These are phyloP conservation scores for Nidula niveotomentosa DNA, from an alignment of 1,284 basidiomycete genomes.

Conservation along the genomic window DNA sequence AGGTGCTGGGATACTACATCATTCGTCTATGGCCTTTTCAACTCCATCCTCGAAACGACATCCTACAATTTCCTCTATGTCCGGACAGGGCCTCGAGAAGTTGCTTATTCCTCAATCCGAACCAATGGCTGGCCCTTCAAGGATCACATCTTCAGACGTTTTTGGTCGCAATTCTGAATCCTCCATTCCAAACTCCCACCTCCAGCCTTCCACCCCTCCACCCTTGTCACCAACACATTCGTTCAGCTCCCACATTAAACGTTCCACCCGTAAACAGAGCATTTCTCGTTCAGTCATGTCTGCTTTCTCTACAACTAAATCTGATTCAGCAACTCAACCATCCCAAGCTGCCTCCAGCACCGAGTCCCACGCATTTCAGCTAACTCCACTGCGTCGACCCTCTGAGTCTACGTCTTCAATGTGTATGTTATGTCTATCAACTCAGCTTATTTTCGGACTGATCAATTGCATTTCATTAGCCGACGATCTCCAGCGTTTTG, in stretches of 20 bases:
- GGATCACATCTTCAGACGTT: background rate
- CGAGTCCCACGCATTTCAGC: background rate
- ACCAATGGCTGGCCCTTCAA: too few relatives aligned
- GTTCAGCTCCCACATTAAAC: background rate
- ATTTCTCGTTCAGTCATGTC: background rate
- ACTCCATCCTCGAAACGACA: too few relatives aligned
- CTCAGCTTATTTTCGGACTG: too few relatives aligned
- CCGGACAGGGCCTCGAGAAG: too few relatives aligned
- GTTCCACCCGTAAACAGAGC: background rate
- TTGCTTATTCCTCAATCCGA: too few relatives aligned
- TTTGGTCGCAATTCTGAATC: background rate
- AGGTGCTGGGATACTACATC: too few relatives aligned
- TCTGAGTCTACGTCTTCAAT: too few relatives aligned
- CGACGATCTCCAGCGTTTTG: background rate
- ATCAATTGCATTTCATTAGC: background rate
- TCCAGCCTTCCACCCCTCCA: background rate
- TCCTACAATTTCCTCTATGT: too few relatives aligned
- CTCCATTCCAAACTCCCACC: background rate
- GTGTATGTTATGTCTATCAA: too few relatives aligned
- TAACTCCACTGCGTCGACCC: background rate
- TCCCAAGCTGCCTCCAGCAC: background rate
- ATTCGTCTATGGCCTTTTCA: too few relatives aligned
- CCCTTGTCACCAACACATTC: background rate
- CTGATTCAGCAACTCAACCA: background rate
- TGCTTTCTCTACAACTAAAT: background rate